phyloP scores from a whole-genome alignment of 176 grass and related monocot species.

The Alopecurus myosuroides region DNA sequence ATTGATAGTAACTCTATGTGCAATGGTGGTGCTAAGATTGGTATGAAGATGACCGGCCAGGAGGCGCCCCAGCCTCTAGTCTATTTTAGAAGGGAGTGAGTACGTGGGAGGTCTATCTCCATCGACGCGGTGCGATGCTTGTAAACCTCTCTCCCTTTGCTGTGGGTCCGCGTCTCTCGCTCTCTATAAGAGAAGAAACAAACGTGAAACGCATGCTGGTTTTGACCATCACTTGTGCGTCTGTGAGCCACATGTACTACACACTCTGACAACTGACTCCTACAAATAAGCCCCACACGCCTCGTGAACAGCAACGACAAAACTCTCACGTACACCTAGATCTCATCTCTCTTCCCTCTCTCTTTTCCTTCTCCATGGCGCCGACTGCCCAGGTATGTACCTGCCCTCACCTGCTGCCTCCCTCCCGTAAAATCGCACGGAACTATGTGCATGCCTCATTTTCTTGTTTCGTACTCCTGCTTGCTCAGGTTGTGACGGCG shows the following conservation, averaged over 20 bases:
- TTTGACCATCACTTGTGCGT: not conserved
- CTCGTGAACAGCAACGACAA: not conserved
- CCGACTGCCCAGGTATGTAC: conserved; percentile 49
- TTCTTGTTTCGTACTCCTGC: not conserved
- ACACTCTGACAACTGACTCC: not conserved
- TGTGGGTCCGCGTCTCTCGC: not conserved
- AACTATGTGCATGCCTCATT: not conserved
- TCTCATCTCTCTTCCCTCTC: not conserved
- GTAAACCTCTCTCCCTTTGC: not conserved
- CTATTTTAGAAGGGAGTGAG: too few species aligned
- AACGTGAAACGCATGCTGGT: not conserved
- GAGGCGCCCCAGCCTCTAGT: too few species aligned
- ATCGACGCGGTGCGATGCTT: too few species aligned
- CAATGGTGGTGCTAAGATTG: too few species aligned
- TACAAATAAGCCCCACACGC: not conserved
- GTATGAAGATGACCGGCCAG: too few species aligned
- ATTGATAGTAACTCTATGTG: too few species aligned
- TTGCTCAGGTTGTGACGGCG: not conserved
- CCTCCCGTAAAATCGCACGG: not conserved
- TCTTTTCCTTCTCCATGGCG: conserved; percentile 13
- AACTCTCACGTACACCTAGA: not conserved
- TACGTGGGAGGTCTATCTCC: too few species aligned
- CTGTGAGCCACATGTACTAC: not conserved
- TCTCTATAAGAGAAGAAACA: not conserved
- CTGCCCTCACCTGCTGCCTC: not conserved